These are phyloP conservation scores for Stachybotrys echinatus DNA, from an alignment of 2,329 filamentous ascomycete species.

Conservation along the genomic window DNA sequence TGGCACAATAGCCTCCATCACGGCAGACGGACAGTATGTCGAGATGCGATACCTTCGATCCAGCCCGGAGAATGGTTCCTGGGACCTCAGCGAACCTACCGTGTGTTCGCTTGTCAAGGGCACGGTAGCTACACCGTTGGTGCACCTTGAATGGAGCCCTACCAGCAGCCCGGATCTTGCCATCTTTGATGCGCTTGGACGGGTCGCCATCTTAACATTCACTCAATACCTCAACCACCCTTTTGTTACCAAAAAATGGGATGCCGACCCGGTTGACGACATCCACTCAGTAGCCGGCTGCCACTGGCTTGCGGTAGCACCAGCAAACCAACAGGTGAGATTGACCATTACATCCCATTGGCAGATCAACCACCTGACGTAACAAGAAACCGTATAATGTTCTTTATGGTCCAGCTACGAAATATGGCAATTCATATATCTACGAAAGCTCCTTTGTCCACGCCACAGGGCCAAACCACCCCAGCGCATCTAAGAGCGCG, in stretches of 20 bases:
- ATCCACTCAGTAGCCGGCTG: slow-evolving; percentile 74
- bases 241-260: slow-evolving; percentile 54
- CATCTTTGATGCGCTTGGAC: slow-evolving; percentile 72
- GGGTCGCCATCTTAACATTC: slow-evolving; percentile 69
- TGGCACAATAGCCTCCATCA: slow-evolving; percentile 79
- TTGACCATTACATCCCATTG: neutral
- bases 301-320: slow-evolving; percentile 71
- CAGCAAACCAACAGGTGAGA: slow-evolving; percentile 33
- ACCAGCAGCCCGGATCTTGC: slow-evolving; percentile 74
- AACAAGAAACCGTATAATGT: slow-evolving; percentile 29
- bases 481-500: slow-evolving; percentile 64
- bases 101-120: slow-evolving; percentile 55
- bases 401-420: slow-evolving; percentile 58
- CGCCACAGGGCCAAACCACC: slow-evolving; percentile 68
- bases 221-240: slow-evolving; percentile 70
- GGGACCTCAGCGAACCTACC: slow-evolving; percentile 71
- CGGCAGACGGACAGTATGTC: slow-evolving; percentile 63
- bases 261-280: slow-evolving; percentile 67
- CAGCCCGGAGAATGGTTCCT: slow-evolving; percentile 62
- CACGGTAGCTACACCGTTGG: slow-evolving; percentile 60
- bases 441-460: slow-evolving; percentile 64
- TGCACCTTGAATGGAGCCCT: slow-evolving; percentile 77
- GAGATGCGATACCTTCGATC: slow-evolving; percentile 70
- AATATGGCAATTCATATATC: slow-evolving; percentile 56
- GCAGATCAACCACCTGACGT: slow-evolving; percentile 1